These are phyloP conservation scores for Berberis thunbergii DNA, from an alignment of 164 flowering plant species.

Conservation along the genomic window DNA sequence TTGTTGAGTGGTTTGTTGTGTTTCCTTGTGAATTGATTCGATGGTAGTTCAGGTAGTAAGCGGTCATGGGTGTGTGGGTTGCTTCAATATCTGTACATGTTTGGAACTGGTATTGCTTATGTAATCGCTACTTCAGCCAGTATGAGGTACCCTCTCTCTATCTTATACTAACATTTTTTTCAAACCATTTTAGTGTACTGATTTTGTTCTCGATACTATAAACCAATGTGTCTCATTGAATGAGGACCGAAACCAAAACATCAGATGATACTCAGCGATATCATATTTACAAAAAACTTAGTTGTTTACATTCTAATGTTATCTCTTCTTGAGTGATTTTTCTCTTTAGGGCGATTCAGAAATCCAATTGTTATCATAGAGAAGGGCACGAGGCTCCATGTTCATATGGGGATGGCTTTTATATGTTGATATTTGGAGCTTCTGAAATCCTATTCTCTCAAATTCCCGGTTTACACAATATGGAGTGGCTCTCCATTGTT, in stretches of 20 bases:
- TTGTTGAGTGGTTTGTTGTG: too few species aligned
- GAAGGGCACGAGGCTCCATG: slow-evolving; percentile 60
- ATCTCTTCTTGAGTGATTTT: too few species aligned
- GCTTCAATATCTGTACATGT: slow-evolving; percentile 33
- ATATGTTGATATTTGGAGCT: slow-evolving; percentile 63
- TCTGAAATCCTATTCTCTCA: slow-evolving; percentile 57
- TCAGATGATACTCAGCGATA: too few species aligned
- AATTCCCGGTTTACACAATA: slow-evolving; percentile 63
- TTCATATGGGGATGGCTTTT: slow-evolving; percentile 24
- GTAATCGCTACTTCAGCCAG: slow-evolving; percentile 27
- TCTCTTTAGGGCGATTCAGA: slow-evolving; percentile 43
- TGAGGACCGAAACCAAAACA: neutral
- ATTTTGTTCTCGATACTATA: neutral
- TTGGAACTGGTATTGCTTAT: slow-evolving; percentile 30
- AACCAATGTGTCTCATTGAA: neutral
- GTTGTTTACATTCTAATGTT: neutral
- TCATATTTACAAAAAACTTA: neutral
- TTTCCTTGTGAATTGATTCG: neutral
- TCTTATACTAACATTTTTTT: neutral
- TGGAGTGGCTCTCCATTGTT: slow-evolving; percentile 44
- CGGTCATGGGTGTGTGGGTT: slow-evolving; percentile 40
- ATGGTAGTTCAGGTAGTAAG: slow-evolving; percentile 26
- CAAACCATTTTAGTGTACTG: neutral
- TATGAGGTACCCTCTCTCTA: slow-evolving; percentile 22
- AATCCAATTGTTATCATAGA: slow-evolving; percentile 61